These are phyloP conservation scores for Barnettozyma vustinii DNA, from an alignment of 805 yeast genomes.

Conservation along the genomic window DNA sequence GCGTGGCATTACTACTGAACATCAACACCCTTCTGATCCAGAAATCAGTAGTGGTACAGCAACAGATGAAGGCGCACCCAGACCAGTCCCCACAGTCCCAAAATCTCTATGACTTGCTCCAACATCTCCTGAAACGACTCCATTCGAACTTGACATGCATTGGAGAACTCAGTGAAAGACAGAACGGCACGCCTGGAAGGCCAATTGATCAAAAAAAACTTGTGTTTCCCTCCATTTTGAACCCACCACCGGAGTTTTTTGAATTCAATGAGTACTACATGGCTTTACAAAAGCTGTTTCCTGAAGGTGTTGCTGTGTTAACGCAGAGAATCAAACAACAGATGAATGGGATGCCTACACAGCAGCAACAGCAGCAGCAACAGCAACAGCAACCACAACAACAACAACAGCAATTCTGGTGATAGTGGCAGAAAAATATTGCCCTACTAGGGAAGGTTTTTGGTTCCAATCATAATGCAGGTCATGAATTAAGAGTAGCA, in stretches of 20 bases:
- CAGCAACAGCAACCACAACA: conserved; percentile 2
- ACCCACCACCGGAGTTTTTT: conserved; percentile 23
- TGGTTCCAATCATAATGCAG: not conserved
- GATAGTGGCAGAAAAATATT: too few species aligned
- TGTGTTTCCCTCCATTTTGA: conserved; percentile 22
- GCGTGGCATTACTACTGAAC: conserved; percentile 19
- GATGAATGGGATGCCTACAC: conserved; percentile 7
- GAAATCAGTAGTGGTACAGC: conserved; percentile 21
- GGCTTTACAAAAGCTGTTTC: conserved; percentile 22
- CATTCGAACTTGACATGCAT: conserved; percentile 27
- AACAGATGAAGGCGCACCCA: conserved; percentile 17
- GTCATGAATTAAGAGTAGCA: not conserved
- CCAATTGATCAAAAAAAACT: conserved; percentile 7
- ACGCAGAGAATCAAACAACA: conserved; percentile 10
- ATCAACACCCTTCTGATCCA: conserved; percentile 24
- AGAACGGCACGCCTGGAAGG: conserved; percentile 9
- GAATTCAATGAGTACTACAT: conserved; percentile 23
- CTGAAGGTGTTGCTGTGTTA: conserved; percentile 22
- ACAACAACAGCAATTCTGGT: not conserved
- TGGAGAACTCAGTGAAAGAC: conserved; percentile 25
- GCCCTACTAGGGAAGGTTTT: too few species aligned
- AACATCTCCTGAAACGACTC: conserved; percentile 22
- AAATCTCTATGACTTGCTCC: conserved; percentile 18
- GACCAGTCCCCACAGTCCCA: conserved; percentile 11
- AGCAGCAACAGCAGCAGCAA: conserved; percentile 11